phyloP scores from a whole-genome alignment of 2,329 filamentous ascomycete species.

The Sphaerulina populicola region DNA sequence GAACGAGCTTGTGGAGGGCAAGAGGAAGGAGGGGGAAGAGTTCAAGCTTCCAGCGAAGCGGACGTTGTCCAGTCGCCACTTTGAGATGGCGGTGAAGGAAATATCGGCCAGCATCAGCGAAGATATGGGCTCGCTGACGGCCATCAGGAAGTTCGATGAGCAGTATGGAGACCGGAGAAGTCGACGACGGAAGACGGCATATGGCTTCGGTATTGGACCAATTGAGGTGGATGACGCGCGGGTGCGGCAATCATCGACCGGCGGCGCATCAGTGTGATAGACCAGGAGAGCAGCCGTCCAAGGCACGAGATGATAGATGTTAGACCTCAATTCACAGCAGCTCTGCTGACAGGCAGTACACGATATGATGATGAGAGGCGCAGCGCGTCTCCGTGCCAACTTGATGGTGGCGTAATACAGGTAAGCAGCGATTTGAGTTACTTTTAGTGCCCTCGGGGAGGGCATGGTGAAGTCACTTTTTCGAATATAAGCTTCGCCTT shows the following conservation, averaged over 20 bases:
- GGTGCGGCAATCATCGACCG: constrained; percentile 20
- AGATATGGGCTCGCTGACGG: constrained; percentile 78
- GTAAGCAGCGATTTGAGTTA: no score
- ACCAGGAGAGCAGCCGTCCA: not conserved
- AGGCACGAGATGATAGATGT: not conserved
- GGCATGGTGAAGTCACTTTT: not conserved
- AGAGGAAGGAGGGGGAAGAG: constrained; percentile 21
- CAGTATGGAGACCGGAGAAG: constrained; percentile 77
- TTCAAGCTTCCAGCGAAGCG: constrained; percentile 62
- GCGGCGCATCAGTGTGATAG: not conserved
- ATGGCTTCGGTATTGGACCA: constrained; percentile 29
- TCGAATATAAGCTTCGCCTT: not conserved
- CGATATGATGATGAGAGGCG: not conserved
- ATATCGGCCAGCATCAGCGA: constrained; percentile 89
- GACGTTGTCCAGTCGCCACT: constrained; percentile 60
- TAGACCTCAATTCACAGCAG: not conserved
- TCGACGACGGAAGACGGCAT: constrained; percentile 38
- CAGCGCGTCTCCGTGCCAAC: no score
- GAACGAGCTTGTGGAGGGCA: constrained; percentile 37
- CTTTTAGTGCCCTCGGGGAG: no score
- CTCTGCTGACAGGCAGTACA: not conserved
- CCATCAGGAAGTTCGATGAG: constrained; percentile 91
- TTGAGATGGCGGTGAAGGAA: constrained; percentile 75
- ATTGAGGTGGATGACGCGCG: constrained; percentile 28
- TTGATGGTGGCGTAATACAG: no score